Percentiles rank a stretch among this genome's conserved stretches.
phyloP scores from a whole-genome alignment of 2,329 filamentous ascomycete genomes.

The Geosmithia morbida region DNA sequence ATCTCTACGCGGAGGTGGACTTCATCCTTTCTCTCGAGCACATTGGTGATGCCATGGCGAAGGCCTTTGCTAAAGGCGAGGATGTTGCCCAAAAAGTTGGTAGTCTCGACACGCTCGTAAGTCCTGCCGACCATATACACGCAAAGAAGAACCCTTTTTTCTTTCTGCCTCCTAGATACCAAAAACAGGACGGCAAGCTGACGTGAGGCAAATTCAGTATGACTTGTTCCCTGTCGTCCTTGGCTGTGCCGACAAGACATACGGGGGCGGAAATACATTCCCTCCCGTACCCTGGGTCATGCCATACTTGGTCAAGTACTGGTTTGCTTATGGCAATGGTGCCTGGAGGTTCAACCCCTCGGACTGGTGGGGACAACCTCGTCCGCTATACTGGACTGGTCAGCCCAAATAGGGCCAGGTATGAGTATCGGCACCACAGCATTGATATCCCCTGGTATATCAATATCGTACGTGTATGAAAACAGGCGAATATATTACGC shows the following conservation, averaged over 20 bases:
- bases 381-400: neutral
- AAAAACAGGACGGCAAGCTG: neutral
- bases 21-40: neutral
- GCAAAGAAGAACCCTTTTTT: neutral
- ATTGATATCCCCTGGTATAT: too few species aligned
- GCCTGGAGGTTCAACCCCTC: slow-evolving; percentile 1
- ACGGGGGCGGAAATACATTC: neutral
- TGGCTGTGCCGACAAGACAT: slow-evolving; percentile 1
- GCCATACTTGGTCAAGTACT: slow-evolving; percentile 1
- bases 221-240: neutral
- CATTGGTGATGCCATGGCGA: neutral
- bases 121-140: neutral
- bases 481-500: too few species aligned
- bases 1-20: neutral
- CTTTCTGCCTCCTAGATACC: neutral
- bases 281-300: slow-evolving; percentile 1
- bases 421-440: too few species aligned
- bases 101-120: neutral
- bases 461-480: too few species aligned
- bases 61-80: neutral
- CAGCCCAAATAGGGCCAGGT: neutral
- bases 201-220: neutral
- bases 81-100: neutral
- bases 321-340: neutral
- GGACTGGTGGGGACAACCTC: slow-evolving; percentile 1